A percentile compares a stretch with the other conserved stretches of the same genome.
Conservation (phyloP, 2,329 filamentous ascomycete species). For the Xylaria sp. region DNA sequence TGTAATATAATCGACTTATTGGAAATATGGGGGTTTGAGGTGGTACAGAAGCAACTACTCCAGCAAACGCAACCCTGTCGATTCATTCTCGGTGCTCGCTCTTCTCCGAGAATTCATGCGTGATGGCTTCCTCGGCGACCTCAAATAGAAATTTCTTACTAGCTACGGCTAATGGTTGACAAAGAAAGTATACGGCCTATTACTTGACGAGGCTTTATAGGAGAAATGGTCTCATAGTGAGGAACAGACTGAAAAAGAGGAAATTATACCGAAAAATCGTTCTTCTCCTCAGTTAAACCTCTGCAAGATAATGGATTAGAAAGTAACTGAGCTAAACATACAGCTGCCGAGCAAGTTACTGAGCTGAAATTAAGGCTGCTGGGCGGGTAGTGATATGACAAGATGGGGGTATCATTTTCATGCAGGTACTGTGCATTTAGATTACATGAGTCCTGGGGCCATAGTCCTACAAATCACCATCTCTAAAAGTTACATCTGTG, state of each 20-base stretch:
- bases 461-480: neutral
- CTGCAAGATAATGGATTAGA: too few species aligned
- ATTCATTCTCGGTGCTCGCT: slow-evolving; percentile 59
- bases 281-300: neutral
- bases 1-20: neutral
- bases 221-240: slow-evolving; percentile 61
- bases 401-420: neutral
- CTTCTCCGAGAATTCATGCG: slow-evolving; percentile 51
- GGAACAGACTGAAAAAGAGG: slow-evolving; percentile 44
- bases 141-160: slow-evolving; percentile 62
- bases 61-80: slow-evolving; percentile 56
- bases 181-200: slow-evolving; percentile 53
- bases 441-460: too few species aligned
- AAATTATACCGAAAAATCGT: neutral
- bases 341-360: too few species aligned
- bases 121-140: slow-evolving; percentile 60
- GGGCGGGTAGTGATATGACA: too few species aligned
- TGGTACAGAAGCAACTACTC: slow-evolving; percentile 60
- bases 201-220: slow-evolving; percentile 58
- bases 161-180: slow-evolving; percentile 67
- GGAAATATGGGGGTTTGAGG: neutral
- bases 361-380: too few species aligned
- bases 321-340: too few species aligned
- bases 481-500: neutral
- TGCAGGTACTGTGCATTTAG: slow-evolving; percentile 1